Conservation (phyloP, 148 eudicot genomes). For the Camellia lanceoleosa region DNA sequence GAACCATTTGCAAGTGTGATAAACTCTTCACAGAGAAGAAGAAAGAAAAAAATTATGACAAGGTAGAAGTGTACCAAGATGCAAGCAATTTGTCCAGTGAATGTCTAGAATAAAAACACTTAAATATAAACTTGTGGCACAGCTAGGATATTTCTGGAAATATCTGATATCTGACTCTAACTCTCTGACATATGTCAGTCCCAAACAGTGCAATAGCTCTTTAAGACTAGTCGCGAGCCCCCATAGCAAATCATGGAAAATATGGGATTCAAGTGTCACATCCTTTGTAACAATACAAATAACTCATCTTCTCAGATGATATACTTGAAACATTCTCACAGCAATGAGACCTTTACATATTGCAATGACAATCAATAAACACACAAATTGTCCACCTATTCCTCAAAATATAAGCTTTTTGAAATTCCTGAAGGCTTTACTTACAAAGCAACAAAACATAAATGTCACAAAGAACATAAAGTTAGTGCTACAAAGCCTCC, state of each 20-base stretch:
- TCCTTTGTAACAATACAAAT: not conserved
- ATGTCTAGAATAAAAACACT: not conserved
- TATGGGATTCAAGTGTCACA: not conserved
- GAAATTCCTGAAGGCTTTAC: not conserved
- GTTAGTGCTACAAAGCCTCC: not conserved
- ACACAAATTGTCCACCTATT: too few relatives aligned
- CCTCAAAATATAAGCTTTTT: too few relatives aligned
- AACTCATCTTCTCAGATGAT: too few relatives aligned
- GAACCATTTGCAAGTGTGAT: not conserved
- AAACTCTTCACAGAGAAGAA: not conserved
- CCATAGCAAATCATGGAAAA: not conserved
- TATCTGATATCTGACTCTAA: not conserved
- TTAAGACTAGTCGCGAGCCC: not conserved
- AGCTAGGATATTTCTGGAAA: not conserved
- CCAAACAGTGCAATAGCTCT: not conserved
- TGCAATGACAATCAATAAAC: too few relatives aligned
- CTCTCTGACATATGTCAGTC: not conserved
- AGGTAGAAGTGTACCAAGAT: not conserved
- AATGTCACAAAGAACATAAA: not conserved
- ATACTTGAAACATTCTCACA: too few relatives aligned
- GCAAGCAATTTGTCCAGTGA: not conserved
- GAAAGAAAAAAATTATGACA: too few relatives aligned
- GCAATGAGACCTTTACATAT: too few relatives aligned
- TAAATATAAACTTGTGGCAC: not conserved
- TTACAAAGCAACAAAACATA: not conserved